Percentiles rank a stretch among this genome's conserved stretches.
Evolutionary conservation across 768 basidiomycete species (phyloP).

Genomic region (Termitomyces sp.): DNA sequence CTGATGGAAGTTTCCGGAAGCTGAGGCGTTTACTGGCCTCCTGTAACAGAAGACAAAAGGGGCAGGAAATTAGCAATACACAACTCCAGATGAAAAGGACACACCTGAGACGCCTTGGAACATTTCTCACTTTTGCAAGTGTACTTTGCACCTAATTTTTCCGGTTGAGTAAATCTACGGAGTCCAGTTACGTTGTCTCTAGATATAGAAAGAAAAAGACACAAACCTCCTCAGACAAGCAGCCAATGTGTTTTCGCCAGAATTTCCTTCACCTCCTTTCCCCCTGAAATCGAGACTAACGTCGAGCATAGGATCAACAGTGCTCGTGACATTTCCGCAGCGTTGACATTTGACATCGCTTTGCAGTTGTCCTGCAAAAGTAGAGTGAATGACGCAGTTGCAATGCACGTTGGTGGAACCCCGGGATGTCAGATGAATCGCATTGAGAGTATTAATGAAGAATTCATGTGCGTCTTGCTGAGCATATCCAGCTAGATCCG

Average conservation of each 20-base stretch:
- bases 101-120: constrained; percentile 59
- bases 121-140: constrained; percentile 69
- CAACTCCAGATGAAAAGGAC: not conserved
- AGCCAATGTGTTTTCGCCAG: constrained; percentile 63
- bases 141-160: constrained; percentile 81
- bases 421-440: constrained; percentile 77
- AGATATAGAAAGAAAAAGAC: constrained; percentile 4
- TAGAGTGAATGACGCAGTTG: constrained; percentile 88
- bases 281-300: constrained; percentile 80
- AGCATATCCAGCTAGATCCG: constrained; percentile 85
- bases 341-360: constrained; percentile 88
- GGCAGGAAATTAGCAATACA: not conserved
- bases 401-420: constrained; percentile 76
- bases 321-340: constrained; percentile 75
- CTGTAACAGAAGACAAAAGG: constrained; percentile 26
- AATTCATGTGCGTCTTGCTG: constrained; percentile 95
- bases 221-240: constrained; percentile 71
- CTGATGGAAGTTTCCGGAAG: constrained; percentile 81
- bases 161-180: constrained; percentile 76
- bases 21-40: constrained; percentile 84
- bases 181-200: not conserved
- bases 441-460: constrained; percentile 80
- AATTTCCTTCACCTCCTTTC: constrained; percentile 38
- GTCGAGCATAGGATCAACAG: constrained; percentile 87
- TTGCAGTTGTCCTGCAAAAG: constrained; percentile 83